Base-by-base conservation (phyloP, 1,284 basidiomycete species). In the Fomitopsis pinicola region DNA sequence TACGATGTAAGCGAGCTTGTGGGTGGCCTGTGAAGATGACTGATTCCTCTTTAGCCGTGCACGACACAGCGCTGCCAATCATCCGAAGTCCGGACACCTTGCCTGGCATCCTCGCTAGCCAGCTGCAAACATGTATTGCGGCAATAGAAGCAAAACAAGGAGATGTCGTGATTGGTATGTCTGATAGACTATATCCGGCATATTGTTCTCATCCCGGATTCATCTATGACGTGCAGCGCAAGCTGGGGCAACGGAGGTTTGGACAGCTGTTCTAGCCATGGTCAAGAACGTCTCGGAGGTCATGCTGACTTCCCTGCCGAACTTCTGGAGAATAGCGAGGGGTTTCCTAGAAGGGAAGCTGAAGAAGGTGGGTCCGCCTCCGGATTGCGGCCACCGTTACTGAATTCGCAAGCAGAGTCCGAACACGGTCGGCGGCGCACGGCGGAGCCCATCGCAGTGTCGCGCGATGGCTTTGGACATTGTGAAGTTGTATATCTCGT, bases 241-340 rank as follows among this genome's bases (percentile, higher is more conserved):
- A 62, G 67, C 73, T 1, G 73, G 73, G n/a, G 89, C 86, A 44
- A 82, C 89, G 65, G 84, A 90, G 35, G 84, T 88, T 26, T 99
- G 97, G 97, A 82, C 88, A 66, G 85, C 89, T 0, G 87, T 93
- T 42, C 80, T 87, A 52, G 84, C 88, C 54, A 79, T 90, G 79
- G 81, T 89, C 55, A 92, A 91, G 75, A 83, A 78, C 62, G 70
- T 91, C 30, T 90, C 88, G 1, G 90, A 92, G 71, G 80, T 79
- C 30, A 82, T 91, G 76, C 72, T 91, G 19, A 77, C 83, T 22
- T 84, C 89, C 1, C 80, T 99, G 52, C 95, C 96, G 2, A 94
- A 86, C 67, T 98, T 98, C 75, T 98, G 95, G 95, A 89, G 89
- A 67, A 92, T 99, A 48, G 90, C 92, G 1, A 94, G 88, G 74